Evolutionary conservation across 805 yeast genomes (phyloP).

Genomic region (Metschnikowia corniflorae): DNA sequence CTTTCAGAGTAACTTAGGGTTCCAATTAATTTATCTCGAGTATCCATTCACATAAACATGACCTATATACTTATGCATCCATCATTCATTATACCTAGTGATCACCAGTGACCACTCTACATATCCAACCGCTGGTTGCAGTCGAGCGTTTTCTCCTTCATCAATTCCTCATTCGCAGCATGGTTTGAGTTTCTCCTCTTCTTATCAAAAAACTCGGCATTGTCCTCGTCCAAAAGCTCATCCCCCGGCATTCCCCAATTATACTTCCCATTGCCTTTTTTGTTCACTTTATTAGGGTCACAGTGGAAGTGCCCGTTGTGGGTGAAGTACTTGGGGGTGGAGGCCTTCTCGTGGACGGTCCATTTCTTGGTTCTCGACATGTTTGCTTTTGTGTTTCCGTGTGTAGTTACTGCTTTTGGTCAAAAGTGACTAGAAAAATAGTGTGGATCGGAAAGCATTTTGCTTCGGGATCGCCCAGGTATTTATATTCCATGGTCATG

Average conservation of each 20-base stretch:
- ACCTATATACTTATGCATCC: too few relatives aligned
- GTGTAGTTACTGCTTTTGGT: too few relatives aligned
- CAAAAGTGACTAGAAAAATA: too few relatives aligned
- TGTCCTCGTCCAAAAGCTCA: conserved; percentile 62
- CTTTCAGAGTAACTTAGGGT: too few relatives aligned
- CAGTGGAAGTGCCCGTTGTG: conserved; percentile 67
- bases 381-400: too few relatives aligned
- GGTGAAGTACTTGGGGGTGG: conserved; percentile 70
- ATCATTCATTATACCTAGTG: too few relatives aligned
- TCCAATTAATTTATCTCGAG: too few relatives aligned
- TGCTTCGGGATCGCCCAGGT: too few relatives aligned
- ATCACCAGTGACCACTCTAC: too few relatives aligned
- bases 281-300: conserved; percentile 75
- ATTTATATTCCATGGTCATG: too few relatives aligned
- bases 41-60: too few relatives aligned
- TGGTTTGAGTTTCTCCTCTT: conserved; percentile 42
- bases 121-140: conserved; percentile 11
- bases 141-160: conserved; percentile 22
- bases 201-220: conserved; percentile 18
- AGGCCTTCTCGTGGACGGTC: conserved; percentile 60
- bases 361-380: conserved; percentile 83
- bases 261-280: conserved; percentile 79
- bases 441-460: too few relatives aligned
- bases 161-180: conserved; percentile 27
- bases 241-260: conserved; percentile 88